Conservation (phyloP, 192 early-diverging fungal genomes). For the Coemansia sp. region DNA sequence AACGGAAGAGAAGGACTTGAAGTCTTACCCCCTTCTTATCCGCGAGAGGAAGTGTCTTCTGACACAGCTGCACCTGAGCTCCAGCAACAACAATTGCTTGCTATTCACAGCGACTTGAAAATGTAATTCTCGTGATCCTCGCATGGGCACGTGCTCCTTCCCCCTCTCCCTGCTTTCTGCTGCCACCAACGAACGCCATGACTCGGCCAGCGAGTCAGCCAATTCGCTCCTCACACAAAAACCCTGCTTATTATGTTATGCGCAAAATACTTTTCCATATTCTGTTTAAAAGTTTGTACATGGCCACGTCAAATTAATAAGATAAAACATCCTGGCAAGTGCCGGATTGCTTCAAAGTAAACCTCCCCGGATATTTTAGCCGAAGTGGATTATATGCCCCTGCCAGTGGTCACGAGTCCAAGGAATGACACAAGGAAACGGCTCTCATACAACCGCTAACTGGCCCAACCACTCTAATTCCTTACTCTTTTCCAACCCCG, state of each 20-base stretch:
- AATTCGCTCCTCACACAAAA: no score
- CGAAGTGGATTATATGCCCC: background rate
- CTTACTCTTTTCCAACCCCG: no score
- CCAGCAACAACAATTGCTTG: background rate
- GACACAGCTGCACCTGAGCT: no score
- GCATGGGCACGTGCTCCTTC: conserved; percentile 26
- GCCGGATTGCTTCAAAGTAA: background rate
- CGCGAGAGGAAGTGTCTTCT: background rate
- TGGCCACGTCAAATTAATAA: background rate
- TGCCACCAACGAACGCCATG: background rate
- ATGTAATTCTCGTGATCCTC: conserved; percentile 16
- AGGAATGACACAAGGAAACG: no score
- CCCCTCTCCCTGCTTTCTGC: background rate
- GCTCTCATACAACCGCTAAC: no score
- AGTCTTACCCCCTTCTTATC: background rate
- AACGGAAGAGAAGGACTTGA: background rate
- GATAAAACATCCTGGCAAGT: no score
- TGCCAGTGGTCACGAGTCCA: no score
- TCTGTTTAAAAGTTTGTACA: no score
- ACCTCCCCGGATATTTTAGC: background rate
- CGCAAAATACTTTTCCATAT: no score
- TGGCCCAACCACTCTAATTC: no score
- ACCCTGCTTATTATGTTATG: no score
- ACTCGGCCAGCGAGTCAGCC: background rate
- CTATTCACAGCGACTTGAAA: background rate